These are phyloP conservation scores for Dichomitus squalens DNA, from an alignment of 1,284 basidiomycete genomes.

Conservation along the genomic window DNA sequence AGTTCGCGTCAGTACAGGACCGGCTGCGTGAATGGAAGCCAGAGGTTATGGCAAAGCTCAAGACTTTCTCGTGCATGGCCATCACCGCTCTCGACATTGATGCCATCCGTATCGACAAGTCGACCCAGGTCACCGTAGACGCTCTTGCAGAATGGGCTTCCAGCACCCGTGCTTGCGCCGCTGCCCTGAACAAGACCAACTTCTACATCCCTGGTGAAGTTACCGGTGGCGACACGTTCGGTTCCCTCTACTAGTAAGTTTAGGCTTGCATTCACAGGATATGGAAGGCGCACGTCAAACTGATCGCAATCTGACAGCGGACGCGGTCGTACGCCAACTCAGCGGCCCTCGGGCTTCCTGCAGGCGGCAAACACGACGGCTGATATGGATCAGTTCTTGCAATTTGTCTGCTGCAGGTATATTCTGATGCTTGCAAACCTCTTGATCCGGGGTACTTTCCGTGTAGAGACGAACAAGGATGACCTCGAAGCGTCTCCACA, in stretches of 20 bases:
- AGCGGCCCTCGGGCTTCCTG: slow-evolving; percentile 66
- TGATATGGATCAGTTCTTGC: slow-evolving; percentile 72
- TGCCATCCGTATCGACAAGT: slow-evolving; percentile 92
- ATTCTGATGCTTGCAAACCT: slow-evolving; percentile 49
- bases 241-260: slow-evolving; percentile 79
- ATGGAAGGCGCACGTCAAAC: not conserved
- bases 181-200: slow-evolving; percentile 73
- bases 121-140: slow-evolving; percentile 86
- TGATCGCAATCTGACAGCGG: slow-evolving; percentile 50
- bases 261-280: not conserved
- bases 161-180: slow-evolving; percentile 74
- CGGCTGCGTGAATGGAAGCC: slow-evolving; percentile 89
- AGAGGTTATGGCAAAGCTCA: slow-evolving; percentile 73
- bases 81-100: slow-evolving; percentile 88
- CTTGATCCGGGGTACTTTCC: slow-evolving; percentile 67
- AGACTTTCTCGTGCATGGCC: slow-evolving; percentile 80
- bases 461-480: slow-evolving; percentile 59
- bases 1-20: slow-evolving; percentile 94
- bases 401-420: no score
- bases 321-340: slow-evolving; percentile 79
- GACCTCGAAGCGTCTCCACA: slow-evolving; percentile 64
- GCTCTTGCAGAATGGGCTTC: slow-evolving; percentile 78
- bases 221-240: slow-evolving; percentile 92
- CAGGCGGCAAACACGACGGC: slow-evolving; percentile 68
- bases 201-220: slow-evolving; percentile 92